Evolutionary conservation across 345 rosid species (phyloP).

Genomic region (Boechera retrofracta): DNA sequence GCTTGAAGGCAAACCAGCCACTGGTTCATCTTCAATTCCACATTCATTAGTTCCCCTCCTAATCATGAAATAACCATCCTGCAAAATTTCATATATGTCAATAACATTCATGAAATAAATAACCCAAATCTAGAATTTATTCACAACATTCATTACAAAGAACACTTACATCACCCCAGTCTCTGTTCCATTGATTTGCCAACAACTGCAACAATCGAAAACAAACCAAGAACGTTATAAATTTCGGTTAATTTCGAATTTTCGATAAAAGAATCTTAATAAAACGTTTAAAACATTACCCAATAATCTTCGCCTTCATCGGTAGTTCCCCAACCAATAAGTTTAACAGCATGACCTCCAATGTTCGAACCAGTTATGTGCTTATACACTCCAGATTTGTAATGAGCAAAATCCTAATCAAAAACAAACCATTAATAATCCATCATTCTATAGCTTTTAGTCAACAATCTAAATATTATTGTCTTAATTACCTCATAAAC

Average conservation of each 20-base stretch:
- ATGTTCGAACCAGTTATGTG: constrained; percentile 70
- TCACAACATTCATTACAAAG: background rate
- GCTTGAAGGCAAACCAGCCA: constrained; percentile 80
- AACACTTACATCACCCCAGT: constrained; percentile 93
- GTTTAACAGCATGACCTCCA: constrained; percentile 98
- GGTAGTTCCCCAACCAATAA: constrained; percentile 96
- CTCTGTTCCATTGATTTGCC: constrained; percentile 91
- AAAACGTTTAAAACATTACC: constrained; percentile 50
- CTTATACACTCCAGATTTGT: constrained; percentile 92
- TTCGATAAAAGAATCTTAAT: background rate
- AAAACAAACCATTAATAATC: constrained; percentile 23
- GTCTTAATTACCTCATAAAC: constrained; percentile 78
- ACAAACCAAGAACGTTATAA: background rate
- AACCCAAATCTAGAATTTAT: background rate
- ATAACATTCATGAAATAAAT: background rate
- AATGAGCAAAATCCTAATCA: constrained; percentile 89
- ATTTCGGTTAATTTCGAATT: background rate
- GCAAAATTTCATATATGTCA: constrained; percentile 40
- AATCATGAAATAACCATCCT: constrained; percentile 95
- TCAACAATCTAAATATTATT: background rate
- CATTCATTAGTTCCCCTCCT: constrained; percentile 90
- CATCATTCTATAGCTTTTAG: background rate
- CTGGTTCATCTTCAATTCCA: constrained; percentile 79
- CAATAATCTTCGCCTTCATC: constrained; percentile 88
- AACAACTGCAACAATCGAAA: constrained; percentile 62